phyloP scores from a whole-genome alignment of 495 filamentous ascomycete species.

The Recurvomyces mirabilis region DNA sequence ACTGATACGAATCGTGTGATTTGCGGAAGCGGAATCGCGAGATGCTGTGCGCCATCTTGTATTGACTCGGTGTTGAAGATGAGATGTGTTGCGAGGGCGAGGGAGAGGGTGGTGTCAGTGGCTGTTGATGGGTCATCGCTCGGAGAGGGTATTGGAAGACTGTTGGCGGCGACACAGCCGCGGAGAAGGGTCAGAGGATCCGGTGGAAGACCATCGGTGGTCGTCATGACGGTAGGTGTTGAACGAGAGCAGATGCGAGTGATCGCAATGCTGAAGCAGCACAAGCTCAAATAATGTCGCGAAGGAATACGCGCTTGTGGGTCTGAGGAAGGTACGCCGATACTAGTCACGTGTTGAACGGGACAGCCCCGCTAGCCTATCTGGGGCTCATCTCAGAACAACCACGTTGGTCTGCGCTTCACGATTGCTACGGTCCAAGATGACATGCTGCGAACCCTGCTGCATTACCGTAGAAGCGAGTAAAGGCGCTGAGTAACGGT shows the following conservation, averaged over 20 bases:
- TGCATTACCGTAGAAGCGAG: no score
- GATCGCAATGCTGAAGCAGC: neutral
- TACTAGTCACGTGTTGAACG: no score
- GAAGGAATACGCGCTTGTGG: no score
- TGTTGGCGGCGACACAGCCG: conserved; percentile 58
- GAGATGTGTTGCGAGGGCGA: conserved; percentile 73
- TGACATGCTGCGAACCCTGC: no score
- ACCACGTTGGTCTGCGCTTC: no score
- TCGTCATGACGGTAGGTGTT: conserved; percentile 21
- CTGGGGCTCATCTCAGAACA: no score
- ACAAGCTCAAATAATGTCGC: neutral
- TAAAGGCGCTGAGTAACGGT: no score
- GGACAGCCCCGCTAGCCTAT: no score
- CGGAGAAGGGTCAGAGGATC: conserved; percentile 74
- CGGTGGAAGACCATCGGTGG: conserved; percentile 18
- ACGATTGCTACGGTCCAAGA: no score
- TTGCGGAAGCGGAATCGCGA: conserved; percentile 55
- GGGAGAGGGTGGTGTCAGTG: conserved; percentile 35
- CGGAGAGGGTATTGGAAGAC: conserved; percentile 55
- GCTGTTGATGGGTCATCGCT: conserved; percentile 47
- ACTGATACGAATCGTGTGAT: conserved; percentile 75
- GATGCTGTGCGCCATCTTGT: conserved; percentile 35
- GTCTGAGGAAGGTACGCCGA: no score
- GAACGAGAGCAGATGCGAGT: neutral
- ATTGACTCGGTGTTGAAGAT: conserved; percentile 48